Conservation (phyloP, 2,329 filamentous ascomycete genomes). For the Fusarium oligoseptatum region DNA sequence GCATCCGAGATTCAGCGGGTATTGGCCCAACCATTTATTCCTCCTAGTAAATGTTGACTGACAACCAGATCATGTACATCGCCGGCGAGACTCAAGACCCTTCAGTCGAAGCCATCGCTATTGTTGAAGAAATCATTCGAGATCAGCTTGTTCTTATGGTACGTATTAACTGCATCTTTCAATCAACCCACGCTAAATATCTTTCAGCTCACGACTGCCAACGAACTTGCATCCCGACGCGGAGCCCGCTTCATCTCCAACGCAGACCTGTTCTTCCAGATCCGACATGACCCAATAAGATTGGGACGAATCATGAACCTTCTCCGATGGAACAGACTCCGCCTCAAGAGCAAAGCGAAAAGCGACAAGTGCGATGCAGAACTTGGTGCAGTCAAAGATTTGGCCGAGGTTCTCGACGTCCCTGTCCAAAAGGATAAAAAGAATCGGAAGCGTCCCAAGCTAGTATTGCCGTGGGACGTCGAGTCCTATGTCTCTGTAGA, state of each 20-base stretch:
- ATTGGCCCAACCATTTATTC: fast-evolving
- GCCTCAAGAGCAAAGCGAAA: conserved; percentile 94
- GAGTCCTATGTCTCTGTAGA: conserved; percentile 88
- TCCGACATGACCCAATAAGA: conserved; percentile 94
- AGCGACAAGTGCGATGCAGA: conserved; percentile 81
- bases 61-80: conserved; percentile 37
- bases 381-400: conserved; percentile 69
- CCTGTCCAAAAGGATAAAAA: conserved; percentile 75
- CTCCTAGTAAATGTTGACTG: not conserved
- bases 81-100: conserved; percentile 30
- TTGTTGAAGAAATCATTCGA: conserved; percentile 96
- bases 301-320: conserved; percentile 94
- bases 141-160: conserved; percentile 96
- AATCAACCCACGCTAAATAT: not conserved
- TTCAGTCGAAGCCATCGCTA: conserved; percentile 86
- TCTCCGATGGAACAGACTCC: conserved; percentile 96
- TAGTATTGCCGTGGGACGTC: conserved; percentile 95
- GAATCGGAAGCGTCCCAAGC: conserved; percentile 77
- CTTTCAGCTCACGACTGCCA: conserved; percentile 82
- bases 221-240: conserved; percentile 87
- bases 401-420: conserved; percentile 68
- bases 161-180: conserved; percentile 40
- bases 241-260: conserved; percentile 90
- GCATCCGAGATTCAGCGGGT: conserved; percentile 29
- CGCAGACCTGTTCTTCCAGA: conserved; percentile 93